Conservation (phyloP, 176 grass and related monocot genomes). For the Tuctoria greenei region DNA sequence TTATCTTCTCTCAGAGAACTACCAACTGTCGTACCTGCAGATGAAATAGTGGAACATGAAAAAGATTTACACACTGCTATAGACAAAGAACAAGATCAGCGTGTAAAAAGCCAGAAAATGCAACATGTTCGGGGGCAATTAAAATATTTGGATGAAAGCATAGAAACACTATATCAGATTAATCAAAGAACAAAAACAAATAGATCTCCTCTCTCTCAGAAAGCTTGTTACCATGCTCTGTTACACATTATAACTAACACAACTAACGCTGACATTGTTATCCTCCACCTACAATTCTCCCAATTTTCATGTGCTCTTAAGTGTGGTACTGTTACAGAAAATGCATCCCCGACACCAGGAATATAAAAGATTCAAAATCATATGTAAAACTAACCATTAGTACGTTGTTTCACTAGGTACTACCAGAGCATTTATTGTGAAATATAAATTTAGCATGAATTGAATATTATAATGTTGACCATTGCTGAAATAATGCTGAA, state of each 20-base stretch:
- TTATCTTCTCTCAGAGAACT: constrained; percentile 64
- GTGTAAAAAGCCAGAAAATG: not conserved
- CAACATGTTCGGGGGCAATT: not conserved
- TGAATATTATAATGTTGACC: not conserved
- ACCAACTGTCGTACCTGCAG: constrained; percentile 42
- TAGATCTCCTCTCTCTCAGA: not conserved
- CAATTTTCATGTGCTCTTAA: constrained; percentile 9
- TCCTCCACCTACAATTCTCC: not conserved
- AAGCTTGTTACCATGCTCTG: not conserved
- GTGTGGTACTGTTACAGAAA: not conserved
- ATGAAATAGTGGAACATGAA: constrained; percentile 2
- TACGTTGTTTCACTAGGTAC: not conserved
- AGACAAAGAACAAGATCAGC: not conserved
- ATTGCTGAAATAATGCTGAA: not conserved
- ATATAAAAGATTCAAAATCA: constrained; percentile 6
- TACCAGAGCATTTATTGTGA: not conserved
- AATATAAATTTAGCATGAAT: not conserved
- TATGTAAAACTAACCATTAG: not conserved
- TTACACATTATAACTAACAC: not conserved
- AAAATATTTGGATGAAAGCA: constrained; percentile 11
- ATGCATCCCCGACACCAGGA: not conserved
- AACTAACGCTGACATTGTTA: not conserved
- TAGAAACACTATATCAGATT: not conserved
- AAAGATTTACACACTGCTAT: not conserved
- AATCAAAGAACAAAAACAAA: not conserved